Base-by-base conservation (phyloP, 768 basidiomycete species). In the Collybia sp. region DNA sequence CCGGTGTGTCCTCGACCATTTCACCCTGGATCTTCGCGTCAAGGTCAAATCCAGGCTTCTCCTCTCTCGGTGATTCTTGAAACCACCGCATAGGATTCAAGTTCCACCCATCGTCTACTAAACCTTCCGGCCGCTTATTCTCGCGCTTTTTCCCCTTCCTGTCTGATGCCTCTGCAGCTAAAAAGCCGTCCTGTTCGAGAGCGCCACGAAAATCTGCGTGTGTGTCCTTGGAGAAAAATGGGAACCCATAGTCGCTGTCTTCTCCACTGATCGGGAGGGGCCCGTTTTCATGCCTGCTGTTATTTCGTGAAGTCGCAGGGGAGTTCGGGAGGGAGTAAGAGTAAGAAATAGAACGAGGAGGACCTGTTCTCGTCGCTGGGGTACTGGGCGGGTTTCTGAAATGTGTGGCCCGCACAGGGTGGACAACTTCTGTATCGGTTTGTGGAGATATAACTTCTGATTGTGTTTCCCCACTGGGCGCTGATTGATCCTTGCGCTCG, bases 281-380 rank as follows among this genome's bases (percentile, higher is more conserved):
- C 13, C 53, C 58, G 20, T 58, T 61, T 37, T 66, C 54, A 38
- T 52, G 59, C 18, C 55, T 61, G 43, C 55, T 56, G 32, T 59
- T 58, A 19, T 57, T 48, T 9, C 55, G 57, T 2, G 64, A 50
- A 37, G 55, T 46, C 36, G 57, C 57, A 19, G 72, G 64, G 1
- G 80, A 74, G 15, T 59, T 63, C 1, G 79, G 68, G 30, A 75
- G 63, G 6, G 79, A 72, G 54, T 83, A 82, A 20, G 76, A 75
- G 57, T 79, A 84, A 2, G 84, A 85, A 19, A 88, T 67, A 0
- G 86, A 85, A 34, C 86, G 75, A 3, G 86, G 87, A 30, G 85
- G 84, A 11, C 86, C 87, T 3, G 85, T 88, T 43, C 86, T 71
- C 41, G 69, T 67, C 5, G 83, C 77, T 18, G 87, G 86, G 0